Base-by-base conservation (phyloP, 2,329 filamentous ascomycete species). In the Trichoderma sp. region DNA sequence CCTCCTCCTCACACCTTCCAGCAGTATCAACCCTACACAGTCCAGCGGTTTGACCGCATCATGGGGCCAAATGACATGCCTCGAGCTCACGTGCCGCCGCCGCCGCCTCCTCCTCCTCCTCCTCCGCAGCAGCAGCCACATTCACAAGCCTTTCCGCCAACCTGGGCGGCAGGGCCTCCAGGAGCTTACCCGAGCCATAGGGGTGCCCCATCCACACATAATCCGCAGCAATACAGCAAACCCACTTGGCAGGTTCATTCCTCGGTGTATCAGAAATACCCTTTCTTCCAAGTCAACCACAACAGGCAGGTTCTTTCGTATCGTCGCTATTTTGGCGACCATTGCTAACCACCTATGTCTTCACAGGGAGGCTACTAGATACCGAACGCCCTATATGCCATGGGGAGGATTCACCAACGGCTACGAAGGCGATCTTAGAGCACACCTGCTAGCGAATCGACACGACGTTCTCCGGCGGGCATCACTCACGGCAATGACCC, bases 401-500 rank as follows among this genome's bases (percentile, higher is more conserved):
- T 80, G 78, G 75, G 82, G 83, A 26, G 86, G 85, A 0, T 88
- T 88, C 69, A 85, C 82, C 41, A 88, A 88, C 67, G 85, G 84
- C 5, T 87, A 87, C 64, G 83, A 87, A 72, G 83, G 82, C 21
- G 82, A 82, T 55, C 67, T 82, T 19, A 76, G 78, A 56, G 79
- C 79, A 19, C 80, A 83, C 65, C 67, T 83, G 51, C 78, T 81
- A 74, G 69, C 72, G 14, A 74, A 72, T 56, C 71, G 72, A 19
- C 68, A 70, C 19, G 71, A 73, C 7, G 56, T 73, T n/a, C 58
- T 74, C 43, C 70, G 70, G 54, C 77, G 76, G n/a, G 63, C 69
- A 17, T 65, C 63, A 7, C 19, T 69, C 45, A 66, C 47, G n/a
- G 65, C 70, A 43, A 54, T 41, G 24, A n/a, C 59, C 34, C 34